Evolutionary conservation across 306 rosid genomes (phyloP).

Genomic region (Cicer cuneatum): DNA sequence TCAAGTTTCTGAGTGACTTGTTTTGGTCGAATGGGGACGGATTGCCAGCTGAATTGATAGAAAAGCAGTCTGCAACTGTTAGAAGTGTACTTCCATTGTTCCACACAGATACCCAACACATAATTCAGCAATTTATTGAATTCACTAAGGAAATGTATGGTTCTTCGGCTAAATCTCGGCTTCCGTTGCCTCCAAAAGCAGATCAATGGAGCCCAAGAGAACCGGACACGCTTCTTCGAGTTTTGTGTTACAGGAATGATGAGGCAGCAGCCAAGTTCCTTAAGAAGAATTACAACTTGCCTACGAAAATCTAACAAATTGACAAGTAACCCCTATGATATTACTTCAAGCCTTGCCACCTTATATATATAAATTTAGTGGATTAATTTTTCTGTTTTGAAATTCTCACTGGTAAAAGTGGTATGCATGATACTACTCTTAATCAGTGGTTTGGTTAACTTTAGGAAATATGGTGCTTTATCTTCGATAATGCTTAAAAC

Average conservation of each 20-base stretch:
- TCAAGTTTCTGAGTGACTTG: slow-evolving; percentile 75
- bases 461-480: slow-evolving; percentile 34
- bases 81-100: slow-evolving; percentile 66
- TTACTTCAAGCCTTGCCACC: slow-evolving; percentile 18
- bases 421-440: slow-evolving; percentile 4
- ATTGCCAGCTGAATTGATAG: slow-evolving; percentile 76
- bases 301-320: slow-evolving; percentile 68
- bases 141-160: slow-evolving; percentile 57
- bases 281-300: slow-evolving; percentile 84
- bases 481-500: slow-evolving; percentile 24
- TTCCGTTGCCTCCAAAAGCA: slow-evolving; percentile 82
- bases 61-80: slow-evolving; percentile 61
- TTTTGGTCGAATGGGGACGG: slow-evolving; percentile 99
- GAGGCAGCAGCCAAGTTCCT: slow-evolving; percentile 92
- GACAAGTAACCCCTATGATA: slow-evolving; percentile 40
- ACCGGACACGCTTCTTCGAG: slow-evolving; percentile 84
- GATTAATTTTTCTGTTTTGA: slow-evolving; percentile 33
- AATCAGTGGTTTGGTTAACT: slow-evolving; percentile 20
- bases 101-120: slow-evolving; percentile 54
- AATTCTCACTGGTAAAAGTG: slow-evolving; percentile 19
- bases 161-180: slow-evolving; percentile 68
- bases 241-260: slow-evolving; percentile 83
- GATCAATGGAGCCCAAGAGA: slow-evolving; percentile 84
- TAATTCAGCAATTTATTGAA: slow-evolving; percentile 70
- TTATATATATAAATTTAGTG: slow-evolving; percentile 16